Base-by-base conservation (phyloP, 1,284 basidiomycete genomes). In the Marasmius fiardii region DNA sequence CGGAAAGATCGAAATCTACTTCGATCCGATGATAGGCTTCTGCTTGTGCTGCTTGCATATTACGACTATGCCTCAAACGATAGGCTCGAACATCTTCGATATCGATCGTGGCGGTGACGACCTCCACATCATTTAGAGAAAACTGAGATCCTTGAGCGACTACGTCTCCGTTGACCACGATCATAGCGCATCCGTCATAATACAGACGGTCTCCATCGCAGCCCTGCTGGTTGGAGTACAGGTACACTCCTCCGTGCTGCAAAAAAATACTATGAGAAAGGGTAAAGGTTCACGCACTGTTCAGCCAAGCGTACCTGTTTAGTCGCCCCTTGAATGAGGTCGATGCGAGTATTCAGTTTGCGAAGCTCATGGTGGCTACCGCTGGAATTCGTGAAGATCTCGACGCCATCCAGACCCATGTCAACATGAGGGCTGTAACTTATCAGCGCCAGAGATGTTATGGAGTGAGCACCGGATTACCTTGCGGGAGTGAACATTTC, bases 161-260 rank as follows among this genome's bases (percentile, higher is more conserved):
- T 59, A 99, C 85, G 44, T 81, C 80, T 21, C 97, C 96, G 70
- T 99, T 99, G 58, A 96, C 81, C 4, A 93, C 94, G 63, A 99
- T 98, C 80, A 99, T 85, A 18, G 93, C 90, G 61, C 93, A 96
- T 31, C 97, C 96, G 65, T 99, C 97, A 68, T 98, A 99, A 77
- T 99, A 99, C 1, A 98, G 78, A 24, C 96, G 85, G 68, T 99
- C 96, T 3, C 97, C 96, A 67, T 99, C 96, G 68, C 97, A 99
- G 4, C 97, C 96, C 78, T 98, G 95, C 68, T 99, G 96, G 68
- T 99, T 99, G 8, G 96, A 92, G 64, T 99, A 99, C 7, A 99
- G 82, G 71, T 99, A 99, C 51, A 98, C 85, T 3, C 97, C 96
- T 20, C 96, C 97, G 31, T 95, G 82, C 95, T 97, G 62, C 4